These are phyloP conservation scores for Cyclotella choctawhatcheeana DNA, from an alignment of 108 stramenopile species.

Conservation along the genomic window DNA sequence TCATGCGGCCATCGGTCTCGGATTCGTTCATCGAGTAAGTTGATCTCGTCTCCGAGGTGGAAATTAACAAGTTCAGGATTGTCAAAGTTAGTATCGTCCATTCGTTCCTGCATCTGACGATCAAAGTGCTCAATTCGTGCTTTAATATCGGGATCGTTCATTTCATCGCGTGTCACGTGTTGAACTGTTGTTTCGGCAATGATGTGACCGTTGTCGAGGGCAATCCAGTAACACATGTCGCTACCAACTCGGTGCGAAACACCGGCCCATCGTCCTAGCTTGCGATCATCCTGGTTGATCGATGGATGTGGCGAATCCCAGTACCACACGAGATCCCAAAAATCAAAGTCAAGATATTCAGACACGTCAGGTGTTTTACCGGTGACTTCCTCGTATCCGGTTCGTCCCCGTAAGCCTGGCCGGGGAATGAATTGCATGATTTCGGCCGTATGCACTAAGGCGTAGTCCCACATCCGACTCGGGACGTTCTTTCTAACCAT, in stretches of 20 bases:
- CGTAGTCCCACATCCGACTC: slow-evolving; percentile 33
- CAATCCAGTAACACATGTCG: slow-evolving; percentile 39
- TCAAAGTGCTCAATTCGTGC: slow-evolving; percentile 8
- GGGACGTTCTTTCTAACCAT: slow-evolving; percentile 17
- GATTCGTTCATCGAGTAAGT: too few relatives aligned
- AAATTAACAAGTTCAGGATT: too few relatives aligned
- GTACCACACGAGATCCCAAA: slow-evolving; percentile 52
- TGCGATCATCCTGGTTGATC: slow-evolving; percentile 2
- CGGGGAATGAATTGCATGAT: slow-evolving; percentile 16
- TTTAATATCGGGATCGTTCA: not conserved
- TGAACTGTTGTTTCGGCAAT: slow-evolving; percentile 35
- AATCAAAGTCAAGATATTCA: slow-evolving; percentile 51
- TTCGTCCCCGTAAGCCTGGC: not conserved
- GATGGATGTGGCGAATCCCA: slow-evolving; percentile 6
- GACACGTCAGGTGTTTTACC: slow-evolving; percentile 52
- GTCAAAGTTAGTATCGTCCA: too few relatives aligned
- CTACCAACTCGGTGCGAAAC: slow-evolving; percentile 21
- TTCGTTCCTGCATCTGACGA: too few relatives aligned
- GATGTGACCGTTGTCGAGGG: slow-evolving; percentile 15
- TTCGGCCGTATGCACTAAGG: slow-evolving; percentile 12
- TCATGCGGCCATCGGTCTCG: too few relatives aligned
- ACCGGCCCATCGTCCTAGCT: slow-evolving; percentile 16
- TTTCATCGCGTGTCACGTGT: slow-evolving; percentile 35
- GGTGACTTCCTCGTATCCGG: slow-evolving; percentile 21
- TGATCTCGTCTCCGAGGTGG: too few relatives aligned